Evolutionary conservation across 2,329 filamentous ascomycete genomes (phyloP), one percentile per base, ranked within the genome.

Genomic region (Diaporthe vexans): DNA sequence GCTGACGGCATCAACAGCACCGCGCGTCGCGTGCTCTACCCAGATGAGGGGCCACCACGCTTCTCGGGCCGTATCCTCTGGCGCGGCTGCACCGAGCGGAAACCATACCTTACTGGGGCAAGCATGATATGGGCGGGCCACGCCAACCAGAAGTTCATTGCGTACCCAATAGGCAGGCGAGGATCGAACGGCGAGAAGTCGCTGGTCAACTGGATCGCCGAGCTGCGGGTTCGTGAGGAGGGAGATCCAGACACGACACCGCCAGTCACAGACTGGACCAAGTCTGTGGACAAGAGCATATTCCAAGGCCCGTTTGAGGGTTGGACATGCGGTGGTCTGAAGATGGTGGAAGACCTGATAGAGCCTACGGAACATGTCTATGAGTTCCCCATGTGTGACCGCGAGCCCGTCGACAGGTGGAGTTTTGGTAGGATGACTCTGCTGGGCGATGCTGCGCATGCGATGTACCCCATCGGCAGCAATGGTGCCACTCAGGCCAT

Each of bases 331-430:
- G 85, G 85, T 4, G 85, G 84, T 15, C 76, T 86, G 57, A 80
- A 81, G 51, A 85, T 86, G 78, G 81, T 81, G 13, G 83, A 86
- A 19, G 74, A 71, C 54, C 74, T 86, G 74, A 85, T 87, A 70
- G 80, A 82, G 37, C 79, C 78, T 54, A 86, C 85, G 5, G 82
- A 84, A 7, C 84, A 81, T 56, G 83, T 86, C 0, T 85, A 82
- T 67, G 85, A 86, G 76, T 86, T 85, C 71, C 85, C 85, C 35
- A 86, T 86, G 85, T 85, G 84, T 72, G 85, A 86, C 74, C 81
- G 84, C 11, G 68, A 79, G 69, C 77, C 85, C 0, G 81, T 86
- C 0, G 80, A 82, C 19, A 79, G 80, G 21, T 86, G 85, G 85
- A 82, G 77, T 46, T 82, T 82, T 73, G 82, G 81, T 8, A 76